A percentile compares a stretch with the other conserved stretches of the same genome.
These are phyloP conservation scores for Rhododendron simsii DNA, from an alignment of 148 eudicot genomes.

Conservation along the genomic window DNA sequence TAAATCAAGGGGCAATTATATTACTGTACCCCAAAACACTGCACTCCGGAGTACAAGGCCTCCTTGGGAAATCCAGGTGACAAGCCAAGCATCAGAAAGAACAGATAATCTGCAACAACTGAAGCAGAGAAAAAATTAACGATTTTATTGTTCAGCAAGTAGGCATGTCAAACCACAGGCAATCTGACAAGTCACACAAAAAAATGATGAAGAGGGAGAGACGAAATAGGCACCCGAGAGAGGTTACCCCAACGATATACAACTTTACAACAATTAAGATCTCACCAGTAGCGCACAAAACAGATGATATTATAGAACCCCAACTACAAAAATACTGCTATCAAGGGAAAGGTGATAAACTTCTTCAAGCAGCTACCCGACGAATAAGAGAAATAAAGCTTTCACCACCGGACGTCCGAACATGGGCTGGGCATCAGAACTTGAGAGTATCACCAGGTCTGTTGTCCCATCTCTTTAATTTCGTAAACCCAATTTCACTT, in stretches of 20 bases:
- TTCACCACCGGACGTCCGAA: not conserved
- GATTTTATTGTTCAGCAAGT: constrained; percentile 7
- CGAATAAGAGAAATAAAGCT: constrained; percentile 9
- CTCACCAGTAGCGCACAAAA: not conserved
- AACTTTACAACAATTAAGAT: constrained; percentile 12
- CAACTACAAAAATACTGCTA: not conserved
- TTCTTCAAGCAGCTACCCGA: constrained; percentile 11
- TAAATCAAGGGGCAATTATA: not conserved
- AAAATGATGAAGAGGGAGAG: not conserved
- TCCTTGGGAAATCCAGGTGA: not conserved
- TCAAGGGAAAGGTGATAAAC: not conserved
- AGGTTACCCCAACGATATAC: constrained; percentile 28
- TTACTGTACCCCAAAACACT: not conserved
- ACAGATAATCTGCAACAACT: not conserved
- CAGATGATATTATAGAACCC: not conserved
- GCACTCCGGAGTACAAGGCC: not conserved
- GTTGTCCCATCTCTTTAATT: not conserved
- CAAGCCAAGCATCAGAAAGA: not conserved
- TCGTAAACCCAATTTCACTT: not conserved
- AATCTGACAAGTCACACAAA: constrained; percentile 6
- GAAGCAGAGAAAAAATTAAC: not conserved
- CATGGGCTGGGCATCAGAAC: not conserved
- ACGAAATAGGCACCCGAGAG: constrained; percentile 26
- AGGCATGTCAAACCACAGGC: not conserved
- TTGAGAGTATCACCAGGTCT: not conserved